Conservation (phyloP, 352 stramenopile genomes). For the Pythium rhizo-oryzae region DNA sequence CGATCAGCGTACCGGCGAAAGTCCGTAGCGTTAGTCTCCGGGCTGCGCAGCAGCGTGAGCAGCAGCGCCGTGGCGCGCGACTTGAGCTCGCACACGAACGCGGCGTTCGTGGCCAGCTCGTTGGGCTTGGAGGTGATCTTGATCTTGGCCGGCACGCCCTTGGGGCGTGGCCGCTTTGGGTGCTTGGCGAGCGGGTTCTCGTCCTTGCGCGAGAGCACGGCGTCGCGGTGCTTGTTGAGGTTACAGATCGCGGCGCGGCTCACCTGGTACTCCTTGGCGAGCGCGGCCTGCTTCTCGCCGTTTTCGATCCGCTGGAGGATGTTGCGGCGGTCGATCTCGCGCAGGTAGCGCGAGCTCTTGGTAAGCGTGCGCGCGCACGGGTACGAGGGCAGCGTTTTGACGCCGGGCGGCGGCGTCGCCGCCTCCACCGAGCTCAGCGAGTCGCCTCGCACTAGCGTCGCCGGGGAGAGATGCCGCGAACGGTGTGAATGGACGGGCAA, state of each 20-base stretch:
- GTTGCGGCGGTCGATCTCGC: slow-evolving; percentile 61
- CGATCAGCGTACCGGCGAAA: slow-evolving; percentile 45
- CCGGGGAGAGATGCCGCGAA: neutral
- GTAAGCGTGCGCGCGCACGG: slow-evolving; percentile 7
- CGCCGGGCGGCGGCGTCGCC: neutral
- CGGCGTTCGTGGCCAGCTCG: neutral
- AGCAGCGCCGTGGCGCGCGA: slow-evolving; percentile 39
- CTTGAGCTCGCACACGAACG: slow-evolving; percentile 40
- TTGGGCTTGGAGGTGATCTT: slow-evolving; percentile 1
- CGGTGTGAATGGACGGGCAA: neutral
- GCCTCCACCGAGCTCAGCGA: slow-evolving; percentile 3
- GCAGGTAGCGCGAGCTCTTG: slow-evolving; percentile 56
- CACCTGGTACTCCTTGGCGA: slow-evolving; percentile 69
- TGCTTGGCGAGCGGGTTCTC: slow-evolving; percentile 61
- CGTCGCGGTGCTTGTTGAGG: slow-evolving; percentile 58
- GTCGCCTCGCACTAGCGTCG: neutral
- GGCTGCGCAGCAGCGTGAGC: slow-evolving; percentile 42
- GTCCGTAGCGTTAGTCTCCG: slow-evolving; percentile 33
- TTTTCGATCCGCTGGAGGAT: slow-evolving; percentile 53
- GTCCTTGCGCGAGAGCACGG: slow-evolving; percentile 46
- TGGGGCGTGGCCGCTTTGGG: slow-evolving; percentile 46
- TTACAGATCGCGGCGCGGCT: slow-evolving; percentile 68
- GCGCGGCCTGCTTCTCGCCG: slow-evolving; percentile 58
- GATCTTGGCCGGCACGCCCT: slow-evolving; percentile 6
- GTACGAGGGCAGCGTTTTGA: neutral